Evolutionary conservation across 495 filamentous ascomycete species (phyloP).

Genomic region (Ramalina intermedia): DNA sequence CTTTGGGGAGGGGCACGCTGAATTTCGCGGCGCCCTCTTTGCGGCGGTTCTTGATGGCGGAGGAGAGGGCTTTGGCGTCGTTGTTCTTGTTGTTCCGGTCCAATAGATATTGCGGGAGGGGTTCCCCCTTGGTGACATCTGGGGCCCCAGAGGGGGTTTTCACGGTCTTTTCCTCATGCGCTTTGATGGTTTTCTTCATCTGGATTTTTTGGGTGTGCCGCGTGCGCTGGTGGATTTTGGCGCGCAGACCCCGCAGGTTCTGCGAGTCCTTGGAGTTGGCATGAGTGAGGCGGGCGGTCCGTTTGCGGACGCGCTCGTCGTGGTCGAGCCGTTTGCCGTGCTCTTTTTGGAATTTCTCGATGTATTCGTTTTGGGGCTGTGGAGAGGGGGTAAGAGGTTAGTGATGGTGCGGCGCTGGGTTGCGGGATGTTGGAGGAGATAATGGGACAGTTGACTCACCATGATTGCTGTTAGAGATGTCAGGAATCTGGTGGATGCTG

Average conservation of each 20-base stretch:
- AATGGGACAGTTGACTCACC: too few relatives aligned
- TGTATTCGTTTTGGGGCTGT: conserved; percentile 39
- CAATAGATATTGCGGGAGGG: conserved; percentile 77
- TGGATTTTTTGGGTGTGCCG: conserved; percentile 96
- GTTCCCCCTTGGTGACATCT: conserved; percentile 52
- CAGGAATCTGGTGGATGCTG: too few relatives aligned
- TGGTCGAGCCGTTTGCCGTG: conserved; percentile 75
- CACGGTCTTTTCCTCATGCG: conserved; percentile 88
- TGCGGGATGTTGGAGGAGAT: too few relatives aligned
- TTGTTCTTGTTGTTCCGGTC: conserved; percentile 64
- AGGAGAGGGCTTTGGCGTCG: conserved; percentile 76
- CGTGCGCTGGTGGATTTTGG: conserved; percentile 88
- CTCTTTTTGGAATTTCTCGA: conserved; percentile 74
- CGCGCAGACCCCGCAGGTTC: conserved; percentile 77
- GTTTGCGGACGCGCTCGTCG: conserved; percentile 84
- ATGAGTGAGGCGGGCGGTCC: conserved; percentile 73
- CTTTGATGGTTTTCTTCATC: conserved; percentile 92
- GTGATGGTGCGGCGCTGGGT: too few relatives aligned
- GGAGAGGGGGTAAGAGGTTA: too few relatives aligned
- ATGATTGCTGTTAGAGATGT: too few relatives aligned
- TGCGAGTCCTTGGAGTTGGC: conserved; percentile 75
- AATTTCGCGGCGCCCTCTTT: conserved; percentile 94
- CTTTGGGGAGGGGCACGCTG: conserved; percentile 84
- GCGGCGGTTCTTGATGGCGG: conserved; percentile 78
- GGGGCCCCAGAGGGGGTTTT: conserved; percentile 51